Conservation (phyloP, 1,284 basidiomycete species). For the Kalmanozyma brasiliensis region DNA sequence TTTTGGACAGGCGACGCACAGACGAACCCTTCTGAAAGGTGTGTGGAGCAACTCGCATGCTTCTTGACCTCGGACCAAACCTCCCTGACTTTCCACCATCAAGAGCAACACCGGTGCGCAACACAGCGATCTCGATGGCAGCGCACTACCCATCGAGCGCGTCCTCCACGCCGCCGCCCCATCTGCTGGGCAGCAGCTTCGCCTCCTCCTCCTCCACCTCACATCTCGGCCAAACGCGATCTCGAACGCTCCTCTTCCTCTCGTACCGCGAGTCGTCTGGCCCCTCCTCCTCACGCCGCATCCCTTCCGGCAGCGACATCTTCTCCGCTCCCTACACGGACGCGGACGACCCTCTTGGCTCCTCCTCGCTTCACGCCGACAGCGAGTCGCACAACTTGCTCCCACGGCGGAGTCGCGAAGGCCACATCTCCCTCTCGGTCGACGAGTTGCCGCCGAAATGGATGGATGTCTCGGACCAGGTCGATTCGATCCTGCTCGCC, state of each 20-base stretch:
- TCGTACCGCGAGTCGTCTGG: constrained; percentile 85
- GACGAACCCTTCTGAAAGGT: not conserved
- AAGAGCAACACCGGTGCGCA: not conserved
- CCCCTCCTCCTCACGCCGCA: constrained; percentile 18
- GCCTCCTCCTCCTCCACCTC: not conserved
- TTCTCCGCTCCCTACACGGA: constrained; percentile 59
- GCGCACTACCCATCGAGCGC: constrained; percentile 19
- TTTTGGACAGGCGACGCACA: constrained; percentile 3
- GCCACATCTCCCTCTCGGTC: constrained; percentile 19
- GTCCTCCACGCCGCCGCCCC: constrained; percentile 32
- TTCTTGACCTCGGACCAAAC: too few relatives aligned
- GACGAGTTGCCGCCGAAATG: constrained; percentile 62
- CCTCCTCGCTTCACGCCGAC: constrained; percentile 16
- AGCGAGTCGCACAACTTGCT: constrained; percentile 15
- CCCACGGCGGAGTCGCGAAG: constrained; percentile 16
- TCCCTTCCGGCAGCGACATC: constrained; percentile 8
- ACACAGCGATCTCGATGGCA: constrained; percentile 4
- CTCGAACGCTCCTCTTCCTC: constrained; percentile 90
- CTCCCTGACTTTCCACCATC: not conserved
- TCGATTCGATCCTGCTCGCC: constrained; percentile 49
- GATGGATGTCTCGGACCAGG: constrained; percentile 62
- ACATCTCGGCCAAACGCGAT: constrained; percentile 74
- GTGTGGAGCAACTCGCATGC: not conserved
- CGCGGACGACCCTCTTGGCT: constrained; percentile 31
- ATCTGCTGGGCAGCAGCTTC: constrained; percentile 4